Conservation (phyloP, 106 monocot genomes). For the Allium cepa region DNA sequence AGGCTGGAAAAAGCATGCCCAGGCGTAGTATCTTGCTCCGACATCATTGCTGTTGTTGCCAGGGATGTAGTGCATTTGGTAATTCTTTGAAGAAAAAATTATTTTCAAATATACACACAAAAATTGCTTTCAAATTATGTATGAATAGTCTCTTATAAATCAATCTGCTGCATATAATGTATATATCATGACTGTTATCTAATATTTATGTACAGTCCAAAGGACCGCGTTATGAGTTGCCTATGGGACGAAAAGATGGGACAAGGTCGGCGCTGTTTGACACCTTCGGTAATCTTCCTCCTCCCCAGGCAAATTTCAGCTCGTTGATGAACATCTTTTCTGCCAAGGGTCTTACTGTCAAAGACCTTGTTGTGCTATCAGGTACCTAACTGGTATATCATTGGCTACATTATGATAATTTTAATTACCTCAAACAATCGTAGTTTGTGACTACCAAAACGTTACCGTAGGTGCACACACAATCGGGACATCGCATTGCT, state of each 20-base stretch:
- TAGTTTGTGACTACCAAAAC: no score
- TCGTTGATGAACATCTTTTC: conserved; percentile 17
- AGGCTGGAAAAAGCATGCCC: conserved; percentile 44
- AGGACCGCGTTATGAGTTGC: conserved; percentile 32
- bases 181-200: no score
- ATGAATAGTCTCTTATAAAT: no score
- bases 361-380: conserved; percentile 36
- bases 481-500: conserved; percentile 35
- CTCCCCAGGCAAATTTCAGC: conserved; percentile 22
- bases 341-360: conserved; percentile 27
- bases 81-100: neutral
- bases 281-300: conserved; percentile 19
- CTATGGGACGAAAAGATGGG: conserved; percentile 43
- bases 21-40: conserved; percentile 39
- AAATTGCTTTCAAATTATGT: no score
- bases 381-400: conserved; percentile 9
- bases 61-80: conserved; percentile 39
- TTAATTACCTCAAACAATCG: no score
- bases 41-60: conserved; percentile 34
- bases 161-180: no score
- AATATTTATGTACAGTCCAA: neutral
- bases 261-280: conserved; percentile 16
- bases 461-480: conserved; percentile 28
- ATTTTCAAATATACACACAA: neutral
- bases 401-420: no score